Evolutionary conservation across 805 yeast genomes (phyloP).

Genomic region (Pichia phayaonensis): DNA sequence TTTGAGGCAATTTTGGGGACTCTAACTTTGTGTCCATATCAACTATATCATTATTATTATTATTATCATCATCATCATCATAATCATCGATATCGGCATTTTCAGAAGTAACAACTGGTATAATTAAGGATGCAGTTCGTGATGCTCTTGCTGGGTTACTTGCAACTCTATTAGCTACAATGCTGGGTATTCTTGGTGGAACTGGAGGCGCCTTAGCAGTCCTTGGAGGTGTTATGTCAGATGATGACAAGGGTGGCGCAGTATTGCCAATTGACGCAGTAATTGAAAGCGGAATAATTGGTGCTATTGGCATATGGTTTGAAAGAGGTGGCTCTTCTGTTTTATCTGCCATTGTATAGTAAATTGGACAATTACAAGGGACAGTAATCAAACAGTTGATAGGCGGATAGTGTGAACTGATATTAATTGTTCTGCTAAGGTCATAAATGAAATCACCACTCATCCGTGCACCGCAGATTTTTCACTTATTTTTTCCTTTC

Average conservation of each 20-base stretch:
- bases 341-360: neutral
- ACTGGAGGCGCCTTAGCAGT: neutral
- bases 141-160: conserved; percentile 3
- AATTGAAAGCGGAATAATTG: conserved; percentile 1
- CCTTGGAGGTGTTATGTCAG: neutral
- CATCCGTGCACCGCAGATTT: neutral
- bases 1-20: conserved; percentile 2
- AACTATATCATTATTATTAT: neutral
- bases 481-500: neutral
- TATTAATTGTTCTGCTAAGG: too few relatives aligned
- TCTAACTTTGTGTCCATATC: neutral
- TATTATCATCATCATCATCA: neutral
- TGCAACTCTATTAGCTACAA: neutral
- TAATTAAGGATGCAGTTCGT: conserved; percentile 5
- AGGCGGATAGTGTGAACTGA: too few relatives aligned
- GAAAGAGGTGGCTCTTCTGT: neutral
- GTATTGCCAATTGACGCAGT: conserved; percentile 1
- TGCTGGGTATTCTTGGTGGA: neutral
- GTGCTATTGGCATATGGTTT: neutral
- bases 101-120: conserved; percentile 1
- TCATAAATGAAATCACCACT: too few relatives aligned
- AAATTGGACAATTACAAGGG: too few relatives aligned
- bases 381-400: too few relatives aligned
- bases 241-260: neutral
- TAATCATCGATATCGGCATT: neutral